A percentile compares a stretch with the other conserved stretches of the same genome.
Evolutionary conservation across 352 stramenopile species (phyloP).

Genomic region (Globisporangium lucens): DNA sequence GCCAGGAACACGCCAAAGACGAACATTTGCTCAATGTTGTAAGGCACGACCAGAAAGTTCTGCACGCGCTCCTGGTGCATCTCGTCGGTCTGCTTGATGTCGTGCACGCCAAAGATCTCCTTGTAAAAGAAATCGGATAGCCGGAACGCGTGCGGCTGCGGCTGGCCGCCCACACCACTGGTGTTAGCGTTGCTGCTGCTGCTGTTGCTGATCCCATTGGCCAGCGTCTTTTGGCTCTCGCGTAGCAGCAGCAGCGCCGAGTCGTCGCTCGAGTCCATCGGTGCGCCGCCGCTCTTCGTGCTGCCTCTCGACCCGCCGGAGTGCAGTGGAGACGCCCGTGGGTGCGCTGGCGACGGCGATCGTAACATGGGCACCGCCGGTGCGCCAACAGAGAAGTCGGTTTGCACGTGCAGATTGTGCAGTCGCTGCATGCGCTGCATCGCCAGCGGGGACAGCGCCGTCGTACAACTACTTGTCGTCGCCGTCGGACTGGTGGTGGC

Average conservation of each 20-base stretch:
- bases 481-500: not conserved
- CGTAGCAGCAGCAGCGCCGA: conserved; percentile 2
- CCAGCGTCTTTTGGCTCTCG: not conserved
- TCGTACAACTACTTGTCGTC: not conserved
- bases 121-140: conserved; percentile 83
- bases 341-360: not conserved
- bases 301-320: not conserved
- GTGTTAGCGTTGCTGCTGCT: too few relatives aligned
- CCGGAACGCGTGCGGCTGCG: conserved; percentile 48
- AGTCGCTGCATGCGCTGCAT: conserved; percentile 37
- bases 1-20: conserved; percentile 94
- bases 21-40: conserved; percentile 85
- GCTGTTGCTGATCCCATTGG: not conserved
- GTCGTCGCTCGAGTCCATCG: conserved; percentile 1
- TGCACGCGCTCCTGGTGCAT: conserved; percentile 79
- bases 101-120: conserved; percentile 80
- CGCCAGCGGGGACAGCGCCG: conserved; percentile 21
- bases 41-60: conserved; percentile 76
- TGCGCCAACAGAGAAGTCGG: conserved; percentile 19
- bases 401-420: conserved; percentile 34
- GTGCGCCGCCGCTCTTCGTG: not conserved
- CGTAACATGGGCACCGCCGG: not conserved
- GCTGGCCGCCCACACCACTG: not conserved
- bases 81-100: conserved; percentile 71
- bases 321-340: not conserved